Percentiles rank a stretch among this genome's conserved stretches.
These are phyloP conservation scores for Talaromyces sp. DNA, from an alignment of 2,329 filamentous ascomycete species.

Conservation along the genomic window DNA sequence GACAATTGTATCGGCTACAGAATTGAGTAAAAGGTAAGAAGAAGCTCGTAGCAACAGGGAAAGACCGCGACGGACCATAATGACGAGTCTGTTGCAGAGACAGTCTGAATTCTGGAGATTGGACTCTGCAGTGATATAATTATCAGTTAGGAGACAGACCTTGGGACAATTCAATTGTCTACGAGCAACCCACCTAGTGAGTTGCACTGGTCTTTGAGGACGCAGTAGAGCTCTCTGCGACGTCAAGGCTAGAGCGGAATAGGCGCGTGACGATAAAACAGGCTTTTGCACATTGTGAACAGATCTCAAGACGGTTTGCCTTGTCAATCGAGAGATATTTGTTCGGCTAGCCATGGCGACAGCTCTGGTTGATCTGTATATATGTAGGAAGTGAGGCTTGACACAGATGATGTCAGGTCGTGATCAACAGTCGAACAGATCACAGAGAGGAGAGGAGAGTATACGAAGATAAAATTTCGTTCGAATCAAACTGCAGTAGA, in stretches of 20 bases:
- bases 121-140: constrained; percentile 13
- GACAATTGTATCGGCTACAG: constrained; percentile 69
- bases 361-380: constrained; percentile 8
- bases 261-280: constrained; percentile 21
- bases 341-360: constrained; percentile 37
- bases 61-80: constrained; percentile 27
- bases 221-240: constrained; percentile 9
- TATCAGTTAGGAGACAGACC: not conserved
- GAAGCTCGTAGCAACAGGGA: constrained; percentile 12
- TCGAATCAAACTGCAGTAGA: not conserved
- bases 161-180: not conserved
- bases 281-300: constrained; percentile 26
- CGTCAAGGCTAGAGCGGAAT: constrained; percentile 22
- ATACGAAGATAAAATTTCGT: not conserved
- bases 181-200: constrained; percentile 6
- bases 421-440: not conserved
- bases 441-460: not conserved
- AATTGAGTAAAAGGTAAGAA: not conserved
- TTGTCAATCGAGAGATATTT: constrained; percentile 32
- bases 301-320: constrained; percentile 28
- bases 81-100: constrained; percentile 27
- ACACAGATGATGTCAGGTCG: constrained; percentile 1
- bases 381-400: constrained; percentile 1
- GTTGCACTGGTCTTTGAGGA: constrained; percentile 5
- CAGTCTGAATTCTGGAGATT: constrained; percentile 9